phyloP scores from a whole-genome alignment of 352 stramenopile genomes.

The Aphanomyces euteiches region DNA sequence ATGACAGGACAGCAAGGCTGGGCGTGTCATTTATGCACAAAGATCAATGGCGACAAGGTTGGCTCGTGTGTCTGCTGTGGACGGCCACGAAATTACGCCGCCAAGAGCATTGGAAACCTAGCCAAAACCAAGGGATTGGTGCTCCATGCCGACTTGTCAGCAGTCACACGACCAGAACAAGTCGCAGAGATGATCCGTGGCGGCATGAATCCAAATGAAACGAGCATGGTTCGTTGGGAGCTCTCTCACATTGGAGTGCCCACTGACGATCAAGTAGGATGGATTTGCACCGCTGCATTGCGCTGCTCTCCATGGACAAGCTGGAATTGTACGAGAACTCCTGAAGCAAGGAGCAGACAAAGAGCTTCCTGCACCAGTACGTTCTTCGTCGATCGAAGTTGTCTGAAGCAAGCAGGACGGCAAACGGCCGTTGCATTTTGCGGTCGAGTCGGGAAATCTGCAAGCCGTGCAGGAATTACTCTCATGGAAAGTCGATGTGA shows the following conservation, averaged over 20 bases:
- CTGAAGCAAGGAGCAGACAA: conserved; percentile 17
- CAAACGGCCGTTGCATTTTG: conserved; percentile 12
- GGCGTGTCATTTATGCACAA: conserved; percentile 28
- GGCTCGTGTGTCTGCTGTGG: conserved; percentile 13
- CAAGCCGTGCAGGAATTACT: conserved; percentile 25
- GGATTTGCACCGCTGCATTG: conserved; percentile 23
- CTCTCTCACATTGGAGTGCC: not conserved
- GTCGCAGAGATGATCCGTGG: conserved; percentile 20
- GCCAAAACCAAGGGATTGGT: conserved; percentile 9
- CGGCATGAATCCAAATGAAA: conserved; percentile 13
- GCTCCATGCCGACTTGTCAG: conserved; percentile 22
- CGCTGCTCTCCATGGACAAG: conserved; percentile 25
- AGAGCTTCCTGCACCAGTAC: conserved; percentile 17
- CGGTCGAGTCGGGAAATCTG: conserved; percentile 7
- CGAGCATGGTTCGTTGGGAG: conserved; percentile 13
- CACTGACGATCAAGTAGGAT: conserved; percentile 11
- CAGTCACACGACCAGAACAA: conserved; percentile 15
- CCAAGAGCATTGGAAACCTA: conserved; percentile 18
- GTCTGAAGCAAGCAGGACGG: not conserved
- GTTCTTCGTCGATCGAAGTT: not conserved
- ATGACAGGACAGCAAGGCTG: conserved; percentile 10
- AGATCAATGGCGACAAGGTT: conserved; percentile 11
- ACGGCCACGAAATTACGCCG: conserved; percentile 7
- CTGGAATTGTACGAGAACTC: conserved; percentile 15
- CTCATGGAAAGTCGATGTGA: not conserved